These are phyloP conservation scores for Pelargonium australe DNA, from an alignment of 441 rosid species.

Conservation along the genomic window DNA sequence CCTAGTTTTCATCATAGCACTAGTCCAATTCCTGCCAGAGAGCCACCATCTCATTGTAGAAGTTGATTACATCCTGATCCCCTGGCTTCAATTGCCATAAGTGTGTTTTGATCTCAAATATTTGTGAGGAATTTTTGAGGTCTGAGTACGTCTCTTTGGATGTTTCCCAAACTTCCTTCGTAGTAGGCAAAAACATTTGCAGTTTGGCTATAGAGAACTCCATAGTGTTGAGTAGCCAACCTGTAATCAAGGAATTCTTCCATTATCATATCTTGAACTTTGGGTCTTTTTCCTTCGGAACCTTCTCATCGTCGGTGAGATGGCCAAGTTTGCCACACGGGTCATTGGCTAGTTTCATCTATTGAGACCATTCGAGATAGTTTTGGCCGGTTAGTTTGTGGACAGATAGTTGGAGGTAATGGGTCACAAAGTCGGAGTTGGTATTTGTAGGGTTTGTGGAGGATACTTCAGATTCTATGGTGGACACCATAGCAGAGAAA, in stretches of 20 bases:
- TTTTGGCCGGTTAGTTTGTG: not conserved
- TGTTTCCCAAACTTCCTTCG: not conserved
- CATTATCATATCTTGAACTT: not conserved
- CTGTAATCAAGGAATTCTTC: not conserved
- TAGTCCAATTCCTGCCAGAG: slow-evolving; percentile 8
- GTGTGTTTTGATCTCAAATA: slow-evolving; percentile 9
- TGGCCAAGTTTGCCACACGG: not conserved
- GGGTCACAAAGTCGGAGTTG: not conserved
- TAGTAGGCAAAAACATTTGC: not conserved
- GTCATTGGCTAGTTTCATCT: not conserved
- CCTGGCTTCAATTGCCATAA: slow-evolving; percentile 12
- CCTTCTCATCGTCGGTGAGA: not conserved
- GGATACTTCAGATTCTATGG: too few species aligned
- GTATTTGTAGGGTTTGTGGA: too few species aligned
- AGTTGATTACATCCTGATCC: slow-evolving; percentile 4
- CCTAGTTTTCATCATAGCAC: not conserved
- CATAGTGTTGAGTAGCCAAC: slow-evolving; percentile 1
- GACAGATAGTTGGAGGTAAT: not conserved
- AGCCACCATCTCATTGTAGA: not conserved
- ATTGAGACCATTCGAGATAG: slow-evolving; percentile 3
- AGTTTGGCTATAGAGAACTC: not conserved
- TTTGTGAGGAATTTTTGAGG: slow-evolving; percentile 8
- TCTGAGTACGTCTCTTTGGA: not conserved
- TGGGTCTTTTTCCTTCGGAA: not conserved
- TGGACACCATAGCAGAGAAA: too few species aligned